Conservation (phyloP, 352 stramenopile genomes). For the Aphanomyces invadans region DNA sequence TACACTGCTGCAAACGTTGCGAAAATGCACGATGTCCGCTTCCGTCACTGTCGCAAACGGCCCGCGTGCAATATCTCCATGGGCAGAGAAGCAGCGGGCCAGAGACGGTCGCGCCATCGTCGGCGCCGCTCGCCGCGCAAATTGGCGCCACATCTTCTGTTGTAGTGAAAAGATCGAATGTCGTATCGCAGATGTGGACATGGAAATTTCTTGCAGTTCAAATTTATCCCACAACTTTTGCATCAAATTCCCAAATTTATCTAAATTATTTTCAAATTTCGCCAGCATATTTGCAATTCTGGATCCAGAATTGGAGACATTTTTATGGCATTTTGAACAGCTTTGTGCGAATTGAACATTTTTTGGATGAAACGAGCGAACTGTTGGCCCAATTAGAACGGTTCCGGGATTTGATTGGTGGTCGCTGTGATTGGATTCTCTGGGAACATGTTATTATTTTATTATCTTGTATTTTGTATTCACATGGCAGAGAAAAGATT, state of each 20-base stretch:
- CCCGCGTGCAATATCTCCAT: not conserved
- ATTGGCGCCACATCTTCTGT: slow-evolving; percentile 27
- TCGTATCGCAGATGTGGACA: no score
- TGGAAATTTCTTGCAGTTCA: not conserved
- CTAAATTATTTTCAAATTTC: no score
- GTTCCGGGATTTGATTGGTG: slow-evolving; percentile 21
- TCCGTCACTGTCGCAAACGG: slow-evolving; percentile 49
- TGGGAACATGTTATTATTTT: not conserved
- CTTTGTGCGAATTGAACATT: no score
- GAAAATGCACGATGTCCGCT: slow-evolving; percentile 57
- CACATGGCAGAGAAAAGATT: not conserved
- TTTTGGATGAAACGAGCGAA: not conserved
- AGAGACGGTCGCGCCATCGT: slow-evolving; percentile 7
- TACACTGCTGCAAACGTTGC: slow-evolving; percentile 51
- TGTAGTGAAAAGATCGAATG: not conserved
- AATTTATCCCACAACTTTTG: no score
- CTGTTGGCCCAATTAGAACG: slow-evolving; percentile 5
- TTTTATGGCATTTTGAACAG: not conserved
- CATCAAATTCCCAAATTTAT: no score
- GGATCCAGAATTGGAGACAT: not conserved
- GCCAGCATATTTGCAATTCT: not conserved
- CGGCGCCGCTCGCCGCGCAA: slow-evolving; percentile 25
- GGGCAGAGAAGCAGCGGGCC: slow-evolving; percentile 1
- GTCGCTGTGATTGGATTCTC: slow-evolving; percentile 21
- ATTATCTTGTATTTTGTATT: slow-evolving; percentile 14